Evolutionary conservation across 139 green algal species (phyloP).

Genomic region (Chlorella vulgaris): DNA sequence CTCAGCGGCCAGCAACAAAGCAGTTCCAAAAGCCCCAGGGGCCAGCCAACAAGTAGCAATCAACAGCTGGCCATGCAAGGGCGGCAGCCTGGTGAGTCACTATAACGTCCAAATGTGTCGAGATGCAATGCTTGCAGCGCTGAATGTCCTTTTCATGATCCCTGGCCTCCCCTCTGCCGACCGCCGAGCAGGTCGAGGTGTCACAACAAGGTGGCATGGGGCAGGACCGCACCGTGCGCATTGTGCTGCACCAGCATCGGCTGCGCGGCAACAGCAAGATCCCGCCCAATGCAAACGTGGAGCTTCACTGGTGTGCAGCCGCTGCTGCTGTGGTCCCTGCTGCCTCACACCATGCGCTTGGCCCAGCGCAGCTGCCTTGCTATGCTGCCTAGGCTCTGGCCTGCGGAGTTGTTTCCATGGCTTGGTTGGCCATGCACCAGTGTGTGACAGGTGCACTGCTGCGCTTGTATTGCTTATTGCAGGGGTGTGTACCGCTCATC

Average conservation of each 20-base stretch:
- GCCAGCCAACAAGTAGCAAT: neutral
- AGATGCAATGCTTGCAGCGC: neutral
- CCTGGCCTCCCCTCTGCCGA: too few species aligned
- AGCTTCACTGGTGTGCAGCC: conserved; percentile 29
- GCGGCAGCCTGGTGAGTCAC: conserved; percentile 25
- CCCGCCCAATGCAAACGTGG: neutral
- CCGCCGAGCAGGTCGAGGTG: conserved; percentile 30
- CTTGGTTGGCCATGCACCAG: too few species aligned
- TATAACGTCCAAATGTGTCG: too few species aligned
- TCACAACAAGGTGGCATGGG: neutral
- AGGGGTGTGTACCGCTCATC: conserved; percentile 49
- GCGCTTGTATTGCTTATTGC: too few species aligned
- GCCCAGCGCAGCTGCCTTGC: too few species aligned
- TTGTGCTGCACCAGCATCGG: neutral
- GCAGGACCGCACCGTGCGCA: neutral
- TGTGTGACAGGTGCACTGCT: too few species aligned
- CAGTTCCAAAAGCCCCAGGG: neutral
- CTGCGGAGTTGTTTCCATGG: neutral
- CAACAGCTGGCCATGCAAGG: conserved; percentile 33
- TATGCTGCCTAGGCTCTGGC: too few species aligned
- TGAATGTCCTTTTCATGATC: too few species aligned
- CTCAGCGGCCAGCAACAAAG: too few species aligned
- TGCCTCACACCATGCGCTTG: too few species aligned
- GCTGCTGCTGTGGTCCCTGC: neutral
- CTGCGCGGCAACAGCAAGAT: neutral